A percentile compares a stretch with the other conserved stretches of the same genome.
phyloP scores from a whole-genome alignment of 179 eudicot genomes.

The Beta lomatogona region DNA sequence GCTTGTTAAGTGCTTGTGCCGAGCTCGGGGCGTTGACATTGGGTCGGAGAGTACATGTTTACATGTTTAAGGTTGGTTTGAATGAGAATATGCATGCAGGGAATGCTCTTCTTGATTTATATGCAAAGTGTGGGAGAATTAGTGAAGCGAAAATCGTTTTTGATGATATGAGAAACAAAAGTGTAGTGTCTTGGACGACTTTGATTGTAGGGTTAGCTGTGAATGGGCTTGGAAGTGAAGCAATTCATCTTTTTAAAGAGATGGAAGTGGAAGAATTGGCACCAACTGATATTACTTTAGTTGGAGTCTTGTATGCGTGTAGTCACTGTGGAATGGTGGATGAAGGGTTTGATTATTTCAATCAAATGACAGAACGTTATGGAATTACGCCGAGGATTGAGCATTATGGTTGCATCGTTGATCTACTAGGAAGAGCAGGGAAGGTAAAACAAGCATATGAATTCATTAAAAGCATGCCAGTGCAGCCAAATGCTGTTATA shows the following conservation, averaged over 20 bases:
- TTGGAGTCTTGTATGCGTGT: slow-evolving; percentile 86
- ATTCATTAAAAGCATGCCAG: slow-evolving; percentile 57
- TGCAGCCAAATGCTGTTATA: slow-evolving; percentile 65
- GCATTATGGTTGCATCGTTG: slow-evolving; percentile 89
- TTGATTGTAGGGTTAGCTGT: slow-evolving; percentile 77
- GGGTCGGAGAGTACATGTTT: slow-evolving; percentile 70
- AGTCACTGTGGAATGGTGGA: slow-evolving; percentile 87
- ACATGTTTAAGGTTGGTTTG: slow-evolving; percentile 73
- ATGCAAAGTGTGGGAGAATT: slow-evolving; percentile 81
- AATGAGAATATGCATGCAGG: slow-evolving; percentile 54
- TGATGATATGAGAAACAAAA: slow-evolving; percentile 51
- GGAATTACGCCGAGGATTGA: slow-evolving; percentile 63
- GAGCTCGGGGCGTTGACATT: slow-evolving; percentile 81
- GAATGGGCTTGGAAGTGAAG: slow-evolving; percentile 65
- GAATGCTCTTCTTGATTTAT: slow-evolving; percentile 69
- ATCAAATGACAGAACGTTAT: slow-evolving; percentile 50
- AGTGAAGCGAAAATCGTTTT: slow-evolving; percentile 60
- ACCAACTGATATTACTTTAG: slow-evolving; percentile 71
- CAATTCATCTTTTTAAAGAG: slow-evolving; percentile 60
- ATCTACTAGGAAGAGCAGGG: slow-evolving; percentile 74
- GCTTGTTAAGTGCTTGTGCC: slow-evolving; percentile 79
- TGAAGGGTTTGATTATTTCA: slow-evolving; percentile 64
- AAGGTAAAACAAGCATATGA: slow-evolving; percentile 62
- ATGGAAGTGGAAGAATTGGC: slow-evolving; percentile 48
- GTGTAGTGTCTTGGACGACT: slow-evolving; percentile 84